Evolutionary conservation across 352 stramenopile species (phyloP).

Genomic region (Elongisporangium undulatum): DNA sequence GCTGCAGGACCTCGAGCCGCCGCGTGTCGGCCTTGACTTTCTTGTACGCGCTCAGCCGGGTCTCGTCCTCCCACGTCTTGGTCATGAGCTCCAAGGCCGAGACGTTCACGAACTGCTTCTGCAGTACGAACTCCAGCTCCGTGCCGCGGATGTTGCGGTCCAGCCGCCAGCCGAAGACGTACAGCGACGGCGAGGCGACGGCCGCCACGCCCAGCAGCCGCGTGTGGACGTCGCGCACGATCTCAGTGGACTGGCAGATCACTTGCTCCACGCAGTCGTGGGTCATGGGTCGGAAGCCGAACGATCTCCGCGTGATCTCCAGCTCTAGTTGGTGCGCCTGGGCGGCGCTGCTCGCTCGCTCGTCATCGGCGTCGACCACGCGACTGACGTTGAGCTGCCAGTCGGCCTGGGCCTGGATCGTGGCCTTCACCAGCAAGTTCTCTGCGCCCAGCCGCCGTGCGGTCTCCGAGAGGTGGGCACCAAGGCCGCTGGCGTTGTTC

Average conservation of each 20-base stretch:
- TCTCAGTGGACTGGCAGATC: slow-evolving; percentile 20
- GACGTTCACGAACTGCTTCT: slow-evolving; percentile 32
- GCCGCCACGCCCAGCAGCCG: slow-evolving; percentile 6
- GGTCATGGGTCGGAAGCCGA: slow-evolving; percentile 20
- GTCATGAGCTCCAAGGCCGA: slow-evolving; percentile 34
- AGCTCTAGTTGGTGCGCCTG: not conserved
- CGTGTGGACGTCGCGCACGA: slow-evolving; percentile 13
- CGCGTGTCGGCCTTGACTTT: slow-evolving; percentile 3
- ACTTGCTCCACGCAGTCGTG: slow-evolving; percentile 17
- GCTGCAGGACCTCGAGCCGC: slow-evolving; percentile 5
- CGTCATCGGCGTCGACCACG: slow-evolving; percentile 25
- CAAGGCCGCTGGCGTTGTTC: not conserved
- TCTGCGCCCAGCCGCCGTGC: slow-evolving; percentile 33
- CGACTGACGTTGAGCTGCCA: slow-evolving; percentile 42
- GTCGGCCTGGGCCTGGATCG: slow-evolving; percentile 36
- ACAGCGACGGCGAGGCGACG: not conserved
- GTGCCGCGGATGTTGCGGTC: slow-evolving; percentile 25
- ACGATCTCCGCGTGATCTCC: not conserved
- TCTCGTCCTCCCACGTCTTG: slow-evolving; percentile 37
- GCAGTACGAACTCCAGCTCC: slow-evolving; percentile 44
- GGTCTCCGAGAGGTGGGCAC: not conserved
- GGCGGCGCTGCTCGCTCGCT: not conserved
- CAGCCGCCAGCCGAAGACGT: slow-evolving; percentile 46
- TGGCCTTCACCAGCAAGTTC: slow-evolving; percentile 42
- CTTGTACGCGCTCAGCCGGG: slow-evolving; percentile 26